A percentile compares a stretch with the other conserved stretches of the same genome.
Evolutionary conservation across 768 basidiomycete species (phyloP).

Genomic region (Termitomyces sp.): DNA sequence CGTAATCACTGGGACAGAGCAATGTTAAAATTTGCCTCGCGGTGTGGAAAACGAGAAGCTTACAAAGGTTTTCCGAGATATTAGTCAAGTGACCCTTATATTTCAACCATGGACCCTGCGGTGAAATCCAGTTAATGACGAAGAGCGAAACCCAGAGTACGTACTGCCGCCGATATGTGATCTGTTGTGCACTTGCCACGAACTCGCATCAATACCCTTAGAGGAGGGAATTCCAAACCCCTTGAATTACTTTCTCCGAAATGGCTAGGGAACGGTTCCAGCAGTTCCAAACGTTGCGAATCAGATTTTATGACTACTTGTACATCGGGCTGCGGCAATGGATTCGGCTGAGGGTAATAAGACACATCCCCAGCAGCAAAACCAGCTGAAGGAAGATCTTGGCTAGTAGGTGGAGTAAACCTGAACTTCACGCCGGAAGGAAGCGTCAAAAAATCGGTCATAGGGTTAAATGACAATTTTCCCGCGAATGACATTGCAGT

Average conservation of each 20-base stretch:
- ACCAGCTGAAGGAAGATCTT: conserved; percentile 77
- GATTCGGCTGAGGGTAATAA: conserved; percentile 74
- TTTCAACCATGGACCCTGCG: conserved; percentile 93
- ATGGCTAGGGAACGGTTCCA: conserved; percentile 80
- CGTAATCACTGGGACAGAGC: conserved; percentile 64
- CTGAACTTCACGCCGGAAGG: conserved; percentile 76
- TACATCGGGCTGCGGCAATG: conserved; percentile 70
- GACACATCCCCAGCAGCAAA: conserved; percentile 71
- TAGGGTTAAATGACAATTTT: conserved; percentile 88
- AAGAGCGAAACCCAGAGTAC: conserved; percentile 18
- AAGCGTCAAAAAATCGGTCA: conserved; percentile 62
- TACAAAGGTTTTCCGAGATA: conserved; percentile 92
- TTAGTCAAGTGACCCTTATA: conserved; percentile 97
- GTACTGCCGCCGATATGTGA: conserved; percentile 92
- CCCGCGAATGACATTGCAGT: conserved; percentile 98
- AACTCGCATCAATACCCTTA: conserved; percentile 87
- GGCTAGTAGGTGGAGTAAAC: conserved; percentile 79
- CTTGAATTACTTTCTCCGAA: conserved; percentile 51
- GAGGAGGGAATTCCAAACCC: conserved; percentile 68
- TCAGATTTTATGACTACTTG: conserved; percentile 70
- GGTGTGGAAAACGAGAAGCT: conserved; percentile 22
- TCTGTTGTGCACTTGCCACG: conserved; percentile 99
- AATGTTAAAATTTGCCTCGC: neutral
- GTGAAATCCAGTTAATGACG: neutral
- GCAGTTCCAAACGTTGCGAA: conserved; percentile 81